Percentiles rank a stretch among this genome's conserved stretches.
phyloP scores from a whole-genome alignment of 768 basidiomycete species.

The Porphyrellus cyaneotinctus region DNA sequence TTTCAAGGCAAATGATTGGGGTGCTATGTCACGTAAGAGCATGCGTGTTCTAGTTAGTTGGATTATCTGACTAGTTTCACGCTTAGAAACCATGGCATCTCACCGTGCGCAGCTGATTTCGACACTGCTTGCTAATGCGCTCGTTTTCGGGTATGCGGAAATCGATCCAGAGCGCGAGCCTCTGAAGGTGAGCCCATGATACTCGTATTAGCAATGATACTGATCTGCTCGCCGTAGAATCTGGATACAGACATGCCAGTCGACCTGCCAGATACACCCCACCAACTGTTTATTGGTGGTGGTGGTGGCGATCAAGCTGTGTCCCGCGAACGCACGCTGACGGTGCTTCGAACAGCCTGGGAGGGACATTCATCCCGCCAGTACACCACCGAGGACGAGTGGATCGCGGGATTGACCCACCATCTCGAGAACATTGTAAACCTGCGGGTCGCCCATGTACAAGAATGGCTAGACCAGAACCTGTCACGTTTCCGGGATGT shows the following conservation, averaged over 20 bases:
- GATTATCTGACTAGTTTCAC: background rate
- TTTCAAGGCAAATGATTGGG: constrained; percentile 61
- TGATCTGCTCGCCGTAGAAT: constrained; percentile 35
- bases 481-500: too few species aligned
- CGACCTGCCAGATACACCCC: constrained; percentile 34
- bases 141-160: constrained; percentile 46
- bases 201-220: accelerated
- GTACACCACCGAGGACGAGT: constrained; percentile 26
- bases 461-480: too few species aligned
- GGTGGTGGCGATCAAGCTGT: constrained; percentile 15
- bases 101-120: constrained; percentile 45
- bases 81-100: constrained; percentile 44
- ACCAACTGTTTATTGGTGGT: constrained; percentile 34
- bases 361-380: constrained; percentile 18
- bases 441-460: too few species aligned
- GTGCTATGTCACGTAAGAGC: constrained; percentile 53
- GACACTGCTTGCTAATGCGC: constrained; percentile 42
- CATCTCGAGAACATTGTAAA: constrained; percentile 41
- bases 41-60: background rate
- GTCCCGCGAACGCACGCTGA: too few species aligned
- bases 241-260: constrained; percentile 47
- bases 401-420: constrained; percentile 36
- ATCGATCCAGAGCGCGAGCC: constrained; percentile 43
- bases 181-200: constrained; percentile 40
- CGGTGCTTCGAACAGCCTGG: constrained; percentile 18